phyloP scores from a whole-genome alignment of 1,284 basidiomycete species.

The Serendipita sp. region DNA sequence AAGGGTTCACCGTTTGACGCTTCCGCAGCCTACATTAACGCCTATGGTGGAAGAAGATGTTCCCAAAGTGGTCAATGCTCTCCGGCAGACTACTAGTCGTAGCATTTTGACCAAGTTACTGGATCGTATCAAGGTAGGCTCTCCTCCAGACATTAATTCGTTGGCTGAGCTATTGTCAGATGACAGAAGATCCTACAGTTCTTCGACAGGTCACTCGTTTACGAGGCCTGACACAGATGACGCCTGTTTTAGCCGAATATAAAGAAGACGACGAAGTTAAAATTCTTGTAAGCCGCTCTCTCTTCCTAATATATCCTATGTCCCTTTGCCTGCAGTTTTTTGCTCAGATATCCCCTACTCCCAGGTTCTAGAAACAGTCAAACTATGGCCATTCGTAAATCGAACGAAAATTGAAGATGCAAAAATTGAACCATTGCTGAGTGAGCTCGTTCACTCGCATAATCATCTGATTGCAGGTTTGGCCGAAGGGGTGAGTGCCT shows the following conservation, averaged over 20 bases:
- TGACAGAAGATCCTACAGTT: slow-evolving; percentile 70
- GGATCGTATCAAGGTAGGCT: slow-evolving; percentile 64
- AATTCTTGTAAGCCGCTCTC: slow-evolving; percentile 35
- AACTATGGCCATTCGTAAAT: slow-evolving; percentile 67
- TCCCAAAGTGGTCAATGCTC: slow-evolving; percentile 81
- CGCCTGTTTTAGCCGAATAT: slow-evolving; percentile 74
- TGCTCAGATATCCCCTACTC: slow-evolving; percentile 30
- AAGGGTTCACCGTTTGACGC: slow-evolving; percentile 7
- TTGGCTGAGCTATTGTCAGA: slow-evolving; percentile 29
- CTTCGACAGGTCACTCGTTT: slow-evolving; percentile 81
- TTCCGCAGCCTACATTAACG: slow-evolving; percentile 37
- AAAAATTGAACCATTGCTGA: slow-evolving; percentile 57
- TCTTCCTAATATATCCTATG: background rate
- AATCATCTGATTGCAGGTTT: slow-evolving; percentile 40
- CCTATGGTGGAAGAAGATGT: slow-evolving; percentile 69
- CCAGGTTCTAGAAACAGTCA: slow-evolving; percentile 41
- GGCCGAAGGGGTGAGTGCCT: slow-evolving; percentile 39
- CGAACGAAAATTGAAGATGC: slow-evolving; percentile 92
- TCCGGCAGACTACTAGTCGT: slow-evolving; percentile 78
- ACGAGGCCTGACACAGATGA: slow-evolving; percentile 89
- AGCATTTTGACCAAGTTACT: slow-evolving; percentile 76
- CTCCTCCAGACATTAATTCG: no score
- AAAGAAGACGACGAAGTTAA: slow-evolving; percentile 59
- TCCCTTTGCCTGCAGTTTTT: slow-evolving; percentile 9
- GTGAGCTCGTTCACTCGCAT: slow-evolving; percentile 37